Evolutionary conservation across 306 rosid species (phyloP).

Genomic region (Vachellia pachyceras): DNA sequence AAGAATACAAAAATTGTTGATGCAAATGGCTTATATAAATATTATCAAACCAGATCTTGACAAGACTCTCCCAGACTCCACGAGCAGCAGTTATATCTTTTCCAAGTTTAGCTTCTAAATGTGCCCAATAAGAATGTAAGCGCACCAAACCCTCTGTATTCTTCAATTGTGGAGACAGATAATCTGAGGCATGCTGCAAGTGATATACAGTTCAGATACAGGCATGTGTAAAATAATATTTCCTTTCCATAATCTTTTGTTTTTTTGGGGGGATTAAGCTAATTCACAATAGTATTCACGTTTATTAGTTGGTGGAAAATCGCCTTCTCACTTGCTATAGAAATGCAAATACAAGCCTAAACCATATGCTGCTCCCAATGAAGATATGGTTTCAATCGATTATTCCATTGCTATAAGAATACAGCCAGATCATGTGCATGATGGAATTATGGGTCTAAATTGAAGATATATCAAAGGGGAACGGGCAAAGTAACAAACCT

Average conservation of each 20-base stretch:
- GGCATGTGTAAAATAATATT: constrained; percentile 13
- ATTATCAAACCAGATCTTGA: constrained; percentile 73
- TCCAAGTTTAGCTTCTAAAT: constrained; percentile 66
- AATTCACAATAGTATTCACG: neutral
- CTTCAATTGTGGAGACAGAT: constrained; percentile 81
- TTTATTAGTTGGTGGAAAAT: constrained; percentile 5
- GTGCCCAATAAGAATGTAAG: constrained; percentile 91
- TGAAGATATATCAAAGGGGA: constrained; percentile 12
- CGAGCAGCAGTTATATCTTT: constrained; percentile 78
- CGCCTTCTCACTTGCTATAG: constrained; percentile 6
- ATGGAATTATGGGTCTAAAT: neutral
- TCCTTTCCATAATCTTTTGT: constrained; percentile 7
- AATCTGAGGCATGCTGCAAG: constrained; percentile 80
- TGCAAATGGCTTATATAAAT: constrained; percentile 32
- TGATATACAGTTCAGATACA: constrained; percentile 38
- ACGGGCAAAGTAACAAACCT: constrained; percentile 56
- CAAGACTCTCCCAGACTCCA: constrained; percentile 89
- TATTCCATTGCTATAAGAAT: constrained; percentile 2
- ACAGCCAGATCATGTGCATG: neutral
- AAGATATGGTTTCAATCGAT: neutral
- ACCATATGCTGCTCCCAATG: constrained; percentile 3
- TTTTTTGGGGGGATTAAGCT: neutral
- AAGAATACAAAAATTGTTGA: constrained; percentile 17
- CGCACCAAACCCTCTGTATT: constrained; percentile 69
- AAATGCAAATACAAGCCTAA: neutral